Percentiles rank a stretch among this genome's conserved stretches.
phyloP scores from a whole-genome alignment of 768 basidiomycete species.

The Mycena alexandri region DNA sequence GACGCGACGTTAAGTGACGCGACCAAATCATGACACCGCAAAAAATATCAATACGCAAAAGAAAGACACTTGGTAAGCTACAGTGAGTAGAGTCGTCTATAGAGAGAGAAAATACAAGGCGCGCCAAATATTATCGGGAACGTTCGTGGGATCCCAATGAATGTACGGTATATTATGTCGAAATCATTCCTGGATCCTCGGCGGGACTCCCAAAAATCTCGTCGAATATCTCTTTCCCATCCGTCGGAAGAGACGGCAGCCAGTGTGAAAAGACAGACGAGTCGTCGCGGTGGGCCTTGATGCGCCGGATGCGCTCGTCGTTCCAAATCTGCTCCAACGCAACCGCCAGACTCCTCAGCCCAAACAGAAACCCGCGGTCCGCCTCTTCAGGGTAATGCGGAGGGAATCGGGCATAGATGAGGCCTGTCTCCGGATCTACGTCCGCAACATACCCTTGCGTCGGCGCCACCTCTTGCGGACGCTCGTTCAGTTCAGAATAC shows the following conservation, averaged over 20 bases:
- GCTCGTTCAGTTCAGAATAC: constrained; percentile 62
- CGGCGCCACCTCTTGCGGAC: constrained; percentile 63
- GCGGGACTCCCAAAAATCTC: constrained; percentile 69
- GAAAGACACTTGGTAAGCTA: constrained; percentile 42
- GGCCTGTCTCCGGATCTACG: constrained; percentile 84
- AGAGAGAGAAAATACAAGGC: constrained; percentile 28
- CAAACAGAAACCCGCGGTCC: constrained; percentile 95
- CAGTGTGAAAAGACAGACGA: constrained; percentile 58
- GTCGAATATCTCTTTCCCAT: constrained; percentile 85
- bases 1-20: constrained; percentile 54
- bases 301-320: constrained; percentile 79
- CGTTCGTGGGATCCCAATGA: constrained; percentile 23
- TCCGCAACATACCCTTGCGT: constrained; percentile 85
- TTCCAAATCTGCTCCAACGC: constrained; percentile 90
- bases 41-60: constrained; percentile 37
- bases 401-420: constrained; percentile 93
- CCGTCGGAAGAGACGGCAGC: constrained; percentile 73
- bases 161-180: constrained; percentile 59
- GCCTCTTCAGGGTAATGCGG: constrained; percentile 91
- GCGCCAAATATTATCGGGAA: constrained; percentile 36
- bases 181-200: constrained; percentile 81
- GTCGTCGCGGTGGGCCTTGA: constrained; percentile 73
- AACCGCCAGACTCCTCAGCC: constrained; percentile 83
- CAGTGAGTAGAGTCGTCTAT: constrained; percentile 39
- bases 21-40: constrained; percentile 74